phyloP scores from a whole-genome alignment of 805 yeast species.

The Zygoascus ofunaensis region DNA sequence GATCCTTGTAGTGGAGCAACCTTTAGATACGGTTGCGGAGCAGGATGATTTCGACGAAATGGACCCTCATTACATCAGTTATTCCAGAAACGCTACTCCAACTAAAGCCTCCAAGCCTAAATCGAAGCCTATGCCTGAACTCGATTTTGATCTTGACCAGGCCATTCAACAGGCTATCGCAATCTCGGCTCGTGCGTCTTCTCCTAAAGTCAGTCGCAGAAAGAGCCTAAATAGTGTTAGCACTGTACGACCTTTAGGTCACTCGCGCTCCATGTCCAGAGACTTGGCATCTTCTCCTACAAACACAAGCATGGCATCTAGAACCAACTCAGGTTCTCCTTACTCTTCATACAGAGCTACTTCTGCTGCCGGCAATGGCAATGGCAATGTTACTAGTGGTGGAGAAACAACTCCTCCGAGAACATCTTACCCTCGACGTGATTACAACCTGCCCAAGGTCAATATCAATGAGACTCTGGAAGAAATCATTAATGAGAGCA shows the following conservation, averaged over 20 bases:
- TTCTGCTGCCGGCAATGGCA: neutral
- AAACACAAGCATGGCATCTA: too few species aligned
- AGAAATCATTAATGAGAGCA: neutral
- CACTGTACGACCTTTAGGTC: neutral
- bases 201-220: neutral
- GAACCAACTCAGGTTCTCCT: too few species aligned
- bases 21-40: neutral
- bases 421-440: neutral
- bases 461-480: neutral
- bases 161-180: neutral
- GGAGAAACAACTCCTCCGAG: neutral
- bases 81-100: neutral
- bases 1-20: neutral
- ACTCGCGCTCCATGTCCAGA: neutral
- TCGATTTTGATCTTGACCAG: neutral
- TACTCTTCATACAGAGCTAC: neutral
- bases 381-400: neutral
- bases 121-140: neutral
- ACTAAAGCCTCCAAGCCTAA: neutral
- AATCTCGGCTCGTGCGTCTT: neutral
- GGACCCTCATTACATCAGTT: neutral
- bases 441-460: neutral
- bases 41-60: too few species aligned
- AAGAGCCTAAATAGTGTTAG: neutral
- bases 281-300: neutral